phyloP scores from a whole-genome alignment of 192 early-diverging fungal species.

The Gonapodya prolifera region DNA sequence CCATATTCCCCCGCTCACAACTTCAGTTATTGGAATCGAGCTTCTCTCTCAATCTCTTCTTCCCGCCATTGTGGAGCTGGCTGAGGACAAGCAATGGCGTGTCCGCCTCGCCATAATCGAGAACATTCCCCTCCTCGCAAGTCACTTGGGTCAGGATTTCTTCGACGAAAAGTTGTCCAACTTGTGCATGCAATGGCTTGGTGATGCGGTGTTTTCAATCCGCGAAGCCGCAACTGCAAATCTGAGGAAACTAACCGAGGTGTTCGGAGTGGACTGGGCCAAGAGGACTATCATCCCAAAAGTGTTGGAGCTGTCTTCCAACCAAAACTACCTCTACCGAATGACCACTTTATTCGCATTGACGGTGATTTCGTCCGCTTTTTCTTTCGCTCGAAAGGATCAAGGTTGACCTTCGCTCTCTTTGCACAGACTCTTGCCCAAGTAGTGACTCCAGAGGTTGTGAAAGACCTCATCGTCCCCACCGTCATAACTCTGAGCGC shows the following conservation, averaged over 20 bases:
- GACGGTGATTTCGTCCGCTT: constrained; percentile 40
- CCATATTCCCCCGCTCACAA: neutral
- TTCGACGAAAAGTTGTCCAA: constrained; percentile 92
- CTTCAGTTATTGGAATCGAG: constrained; percentile 84
- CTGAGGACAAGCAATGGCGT: constrained; percentile 99
- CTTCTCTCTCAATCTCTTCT: constrained; percentile 90
- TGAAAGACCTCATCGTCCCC: constrained; percentile 81
- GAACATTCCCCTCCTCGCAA: constrained; percentile 93
- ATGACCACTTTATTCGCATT: constrained; percentile 98
- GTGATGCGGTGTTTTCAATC: constrained; percentile 92
- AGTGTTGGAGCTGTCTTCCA: constrained; percentile 74
- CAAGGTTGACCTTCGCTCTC: neutral
- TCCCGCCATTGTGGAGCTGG: constrained; percentile 96
- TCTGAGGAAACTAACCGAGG: constrained; percentile 87
- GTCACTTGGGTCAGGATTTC: constrained; percentile 88
- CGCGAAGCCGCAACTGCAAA: constrained; percentile 94
- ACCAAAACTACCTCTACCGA: constrained; percentile 93
- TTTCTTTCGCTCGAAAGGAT: neutral
- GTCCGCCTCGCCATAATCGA: constrained; percentile 98
- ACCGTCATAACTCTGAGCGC: constrained; percentile 66
- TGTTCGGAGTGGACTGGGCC: constrained; percentile 98
- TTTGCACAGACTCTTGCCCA: constrained; percentile 62
- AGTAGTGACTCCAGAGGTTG: constrained; percentile 72
- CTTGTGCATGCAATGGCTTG: constrained; percentile 98
- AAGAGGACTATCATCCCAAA: constrained; percentile 87